Percentiles rank a stretch among this genome's conserved stretches.
Conservation (phyloP, 495 filamentous ascomycete species). For the Neurospora hispaniola region DNA sequence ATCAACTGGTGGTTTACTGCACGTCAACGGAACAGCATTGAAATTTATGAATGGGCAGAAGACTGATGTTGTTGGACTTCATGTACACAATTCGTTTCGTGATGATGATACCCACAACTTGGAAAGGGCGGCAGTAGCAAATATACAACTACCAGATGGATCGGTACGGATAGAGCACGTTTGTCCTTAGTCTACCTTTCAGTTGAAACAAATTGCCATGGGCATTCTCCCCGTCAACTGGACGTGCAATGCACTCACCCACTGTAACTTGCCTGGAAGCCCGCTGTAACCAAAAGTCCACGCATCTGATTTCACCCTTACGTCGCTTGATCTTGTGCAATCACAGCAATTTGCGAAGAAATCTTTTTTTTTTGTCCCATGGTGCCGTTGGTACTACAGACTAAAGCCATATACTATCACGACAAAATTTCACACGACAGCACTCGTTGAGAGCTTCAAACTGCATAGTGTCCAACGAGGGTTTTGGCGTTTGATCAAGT, state of each 20-base stretch:
- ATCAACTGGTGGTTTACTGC: not conserved
- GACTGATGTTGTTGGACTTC: too few relatives aligned
- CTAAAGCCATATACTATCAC: not conserved
- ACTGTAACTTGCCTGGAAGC: not conserved
- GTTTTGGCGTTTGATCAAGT: not conserved
- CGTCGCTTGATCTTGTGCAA: not conserved
- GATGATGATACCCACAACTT: too few relatives aligned
- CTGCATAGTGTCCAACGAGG: not conserved
- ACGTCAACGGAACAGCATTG: not conserved
- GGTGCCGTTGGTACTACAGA: not conserved
- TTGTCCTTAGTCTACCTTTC: not conserved
- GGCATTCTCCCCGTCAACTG: not conserved
- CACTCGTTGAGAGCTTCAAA: not conserved
- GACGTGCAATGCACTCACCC: not conserved
- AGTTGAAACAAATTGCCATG: not conserved
- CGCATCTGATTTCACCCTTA: not conserved
- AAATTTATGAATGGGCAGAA: not conserved
- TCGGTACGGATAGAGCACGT: too few relatives aligned
- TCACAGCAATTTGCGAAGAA: too few relatives aligned
- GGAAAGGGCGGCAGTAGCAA: too few relatives aligned
- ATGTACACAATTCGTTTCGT: too few relatives aligned
- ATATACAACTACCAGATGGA: too few relatives aligned
- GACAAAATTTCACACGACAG: rapidly evolving
- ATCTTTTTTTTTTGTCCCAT: too few relatives aligned
- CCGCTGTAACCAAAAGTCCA: not conserved